These are phyloP conservation scores for Hypoxylon sp. DNA, from an alignment of 2,329 filamentous ascomycete species.

Conservation along the genomic window DNA sequence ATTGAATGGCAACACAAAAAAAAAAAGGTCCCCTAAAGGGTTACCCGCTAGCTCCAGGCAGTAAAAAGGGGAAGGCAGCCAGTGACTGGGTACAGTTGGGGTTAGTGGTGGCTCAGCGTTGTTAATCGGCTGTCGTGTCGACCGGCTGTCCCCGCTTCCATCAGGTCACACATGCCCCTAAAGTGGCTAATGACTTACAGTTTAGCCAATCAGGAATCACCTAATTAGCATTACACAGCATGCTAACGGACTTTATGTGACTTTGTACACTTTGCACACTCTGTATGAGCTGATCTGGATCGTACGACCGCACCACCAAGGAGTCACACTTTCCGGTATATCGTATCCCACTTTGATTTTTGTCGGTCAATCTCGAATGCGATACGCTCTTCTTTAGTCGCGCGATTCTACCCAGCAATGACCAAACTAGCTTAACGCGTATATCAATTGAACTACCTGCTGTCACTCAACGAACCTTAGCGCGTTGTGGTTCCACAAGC, in stretches of 20 bases:
- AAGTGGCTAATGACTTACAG: conserved; percentile 25
- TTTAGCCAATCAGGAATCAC: conserved; percentile 24
- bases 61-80: conserved; percentile 10
- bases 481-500: conserved; percentile 15
- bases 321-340: conserved; percentile 33
- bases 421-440: conserved; percentile 26
- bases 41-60: conserved; percentile 20
- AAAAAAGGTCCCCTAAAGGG: conserved; percentile 14
- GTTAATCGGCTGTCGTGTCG: conserved; percentile 32
- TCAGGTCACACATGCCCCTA: conserved; percentile 37
- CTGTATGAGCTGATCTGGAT: conserved; percentile 45
- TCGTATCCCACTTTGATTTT: conserved; percentile 14
- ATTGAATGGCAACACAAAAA: conserved; percentile 17
- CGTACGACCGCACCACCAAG: conserved; percentile 45
- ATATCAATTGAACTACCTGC: conserved; percentile 9
- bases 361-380: conserved; percentile 24
- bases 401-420: conserved; percentile 33
- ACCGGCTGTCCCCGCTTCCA: conserved; percentile 42
- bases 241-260: conserved; percentile 30
- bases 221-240: conserved; percentile 44
- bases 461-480: conserved; percentile 6
- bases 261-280: conserved; percentile 24
- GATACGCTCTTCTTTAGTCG: conserved; percentile 18
- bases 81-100: conserved; percentile 11
- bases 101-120: conserved; percentile 15